A percentile compares a stretch with the other conserved stretches of the same genome.
Evolutionary conservation across 371 early-diverging fungal species (phyloP).

Genomic region (Syncephalastrum monosporum): DNA sequence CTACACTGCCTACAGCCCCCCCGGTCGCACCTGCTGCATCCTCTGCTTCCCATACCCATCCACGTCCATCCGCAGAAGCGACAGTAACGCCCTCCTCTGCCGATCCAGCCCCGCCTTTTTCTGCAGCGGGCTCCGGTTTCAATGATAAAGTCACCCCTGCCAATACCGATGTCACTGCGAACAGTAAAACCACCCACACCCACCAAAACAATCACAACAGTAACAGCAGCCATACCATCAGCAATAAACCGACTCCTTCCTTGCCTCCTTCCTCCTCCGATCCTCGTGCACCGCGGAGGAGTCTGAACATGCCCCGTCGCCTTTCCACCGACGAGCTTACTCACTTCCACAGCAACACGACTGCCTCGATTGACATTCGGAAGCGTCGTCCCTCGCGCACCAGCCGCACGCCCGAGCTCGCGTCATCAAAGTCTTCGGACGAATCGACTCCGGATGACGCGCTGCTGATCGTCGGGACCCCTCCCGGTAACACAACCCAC

Average conservation of each 20-base stretch:
- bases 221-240: neutral
- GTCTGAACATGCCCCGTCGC: constrained; percentile 17
- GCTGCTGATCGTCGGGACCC: neutral
- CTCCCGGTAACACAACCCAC: constrained; percentile 3
- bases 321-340: constrained; percentile 6
- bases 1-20: constrained; percentile 16
- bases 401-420: constrained; percentile 20
- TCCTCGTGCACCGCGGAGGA: constrained; percentile 14
- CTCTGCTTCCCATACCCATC: no score
- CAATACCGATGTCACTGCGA: neutral
- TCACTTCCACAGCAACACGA: neutral
- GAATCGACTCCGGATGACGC: constrained; percentile 8
- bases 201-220: neutral
- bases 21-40: no score
- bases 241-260: neutral
- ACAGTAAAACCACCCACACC: neutral
- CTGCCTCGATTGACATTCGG: constrained; percentile 10
- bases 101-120: no score
- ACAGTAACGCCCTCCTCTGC: no score
- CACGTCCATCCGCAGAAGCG: no score
- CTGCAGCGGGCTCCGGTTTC: no score
- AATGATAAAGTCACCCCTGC: neutral
- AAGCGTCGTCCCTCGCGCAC: constrained; percentile 9
- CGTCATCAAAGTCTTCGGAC: constrained; percentile 21
- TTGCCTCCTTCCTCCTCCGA: constrained; percentile 6